Conservation (phyloP, 257 asterid genomes). For the Nemophila menziesii region DNA sequence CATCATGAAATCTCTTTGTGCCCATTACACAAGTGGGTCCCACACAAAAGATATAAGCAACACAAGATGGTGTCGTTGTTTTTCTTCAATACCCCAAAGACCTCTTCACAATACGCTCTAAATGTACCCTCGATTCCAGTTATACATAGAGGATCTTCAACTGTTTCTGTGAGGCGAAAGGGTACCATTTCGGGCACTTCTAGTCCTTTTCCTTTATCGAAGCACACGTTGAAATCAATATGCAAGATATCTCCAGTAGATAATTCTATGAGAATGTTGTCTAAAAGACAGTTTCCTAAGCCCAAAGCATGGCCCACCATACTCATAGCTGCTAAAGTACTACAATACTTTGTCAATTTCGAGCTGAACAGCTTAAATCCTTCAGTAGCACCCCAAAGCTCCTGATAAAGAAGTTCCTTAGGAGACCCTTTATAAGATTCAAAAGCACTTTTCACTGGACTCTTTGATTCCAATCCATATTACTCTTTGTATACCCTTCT, state of each 20-base stretch:
- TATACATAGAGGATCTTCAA: constrained; percentile 89
- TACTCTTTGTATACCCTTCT: constrained; percentile 92
- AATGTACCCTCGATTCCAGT: constrained; percentile 95
- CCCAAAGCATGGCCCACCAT: constrained; percentile 90
- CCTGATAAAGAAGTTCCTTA: constrained; percentile 89
- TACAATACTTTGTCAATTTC: constrained; percentile 87
- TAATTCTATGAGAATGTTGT: constrained; percentile 88
- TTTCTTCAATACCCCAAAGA: constrained; percentile 76
- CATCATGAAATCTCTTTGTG: constrained; percentile 97
- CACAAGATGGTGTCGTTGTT: constrained; percentile 91
- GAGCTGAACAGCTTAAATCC: constrained; percentile 89
- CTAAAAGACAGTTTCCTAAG: constrained; percentile 97
- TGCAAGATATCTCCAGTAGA: constrained; percentile 88
- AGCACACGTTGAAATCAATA: constrained; percentile 96
- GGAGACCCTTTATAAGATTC: constrained; percentile 95
- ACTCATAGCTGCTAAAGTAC: constrained; percentile 95
- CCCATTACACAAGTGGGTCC: constrained; percentile 99
- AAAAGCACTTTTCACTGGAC: constrained; percentile 85
- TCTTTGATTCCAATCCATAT: constrained; percentile 98
- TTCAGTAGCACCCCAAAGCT: constrained; percentile 98
- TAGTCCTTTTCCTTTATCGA: constrained; percentile 92
- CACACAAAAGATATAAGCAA: constrained; percentile 83
- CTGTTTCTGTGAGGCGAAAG: constrained; percentile 94
- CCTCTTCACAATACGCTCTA: constrained; percentile 89
- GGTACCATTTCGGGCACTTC: constrained; percentile 98